A percentile compares a stretch with the other conserved stretches of the same genome.
Evolutionary conservation across 345 rosid species (phyloP).

Genomic region (Acer negundo): DNA sequence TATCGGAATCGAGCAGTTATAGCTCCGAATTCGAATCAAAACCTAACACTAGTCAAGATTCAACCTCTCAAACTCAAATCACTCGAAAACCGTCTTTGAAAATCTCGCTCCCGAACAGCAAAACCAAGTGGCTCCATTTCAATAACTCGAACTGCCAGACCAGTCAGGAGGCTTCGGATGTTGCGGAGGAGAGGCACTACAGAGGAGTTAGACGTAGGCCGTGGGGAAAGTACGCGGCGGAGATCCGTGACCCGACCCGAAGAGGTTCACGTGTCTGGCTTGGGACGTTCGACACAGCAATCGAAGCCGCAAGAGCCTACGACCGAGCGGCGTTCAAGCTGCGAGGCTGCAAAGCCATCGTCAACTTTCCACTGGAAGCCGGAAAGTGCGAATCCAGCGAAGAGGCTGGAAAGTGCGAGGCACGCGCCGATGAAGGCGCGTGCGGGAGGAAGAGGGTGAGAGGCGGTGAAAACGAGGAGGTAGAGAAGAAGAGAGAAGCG

Average conservation of each 20-base stretch:
- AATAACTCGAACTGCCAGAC: conserved; percentile 15
- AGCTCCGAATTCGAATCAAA: conserved; percentile 30
- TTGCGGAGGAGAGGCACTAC: conserved; percentile 51
- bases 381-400: conserved; percentile 32
- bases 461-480: conserved; percentile 23
- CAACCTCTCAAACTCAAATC: conserved; percentile 20
- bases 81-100: conserved; percentile 53
- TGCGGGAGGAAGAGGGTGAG: conserved; percentile 48
- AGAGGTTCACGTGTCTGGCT: conserved; percentile 83
- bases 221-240: conserved; percentile 98
- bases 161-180: not conserved
- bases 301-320: conserved; percentile 87
- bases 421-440: conserved; percentile 21
- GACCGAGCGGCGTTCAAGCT: conserved; percentile 79
- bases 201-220: conserved; percentile 94
- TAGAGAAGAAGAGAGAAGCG: conserved; percentile 15
- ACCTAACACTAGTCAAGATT: conserved; percentile 18
- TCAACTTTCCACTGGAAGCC: conserved; percentile 87
- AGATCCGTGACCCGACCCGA: conserved; percentile 85
- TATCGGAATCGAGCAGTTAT: not conserved
- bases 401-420: conserved; percentile 36
- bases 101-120: conserved; percentile 44
- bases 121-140: conserved; percentile 56
- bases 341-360: conserved; percentile 80
- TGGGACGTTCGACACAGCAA: conserved; percentile 74